Evolutionary conservation across 2,329 filamentous ascomycete genomes (phyloP).

Genomic region (Rhynchosporium graminicola): DNA sequence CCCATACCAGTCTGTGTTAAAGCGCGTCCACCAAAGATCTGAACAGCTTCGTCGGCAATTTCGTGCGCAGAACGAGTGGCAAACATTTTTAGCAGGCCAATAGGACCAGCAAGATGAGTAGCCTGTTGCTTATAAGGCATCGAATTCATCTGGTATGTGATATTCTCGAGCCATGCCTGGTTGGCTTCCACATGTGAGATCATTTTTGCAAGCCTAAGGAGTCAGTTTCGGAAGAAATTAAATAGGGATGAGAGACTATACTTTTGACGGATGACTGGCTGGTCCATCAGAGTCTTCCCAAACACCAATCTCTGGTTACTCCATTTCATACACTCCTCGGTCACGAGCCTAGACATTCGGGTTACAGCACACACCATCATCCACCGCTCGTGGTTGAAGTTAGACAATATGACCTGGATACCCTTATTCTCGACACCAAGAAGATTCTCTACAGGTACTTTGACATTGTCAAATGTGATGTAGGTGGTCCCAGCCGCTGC

Average conservation of each 20-base stretch:
- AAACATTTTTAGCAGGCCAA: slow-evolving; percentile 80
- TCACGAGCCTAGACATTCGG: slow-evolving; percentile 65
- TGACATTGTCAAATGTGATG: slow-evolving; percentile 83
- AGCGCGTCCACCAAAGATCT: slow-evolving; percentile 82
- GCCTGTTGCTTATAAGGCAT: slow-evolving; percentile 80
- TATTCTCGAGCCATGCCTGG: slow-evolving; percentile 81
- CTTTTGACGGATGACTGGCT: slow-evolving; percentile 83
- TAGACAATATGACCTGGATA: slow-evolving; percentile 79
- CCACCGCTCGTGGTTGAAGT: slow-evolving; percentile 88
- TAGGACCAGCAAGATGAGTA: slow-evolving; percentile 74
- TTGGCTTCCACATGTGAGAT: slow-evolving; percentile 79
- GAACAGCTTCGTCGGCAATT: slow-evolving; percentile 76
- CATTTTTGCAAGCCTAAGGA: slow-evolving; percentile 73
- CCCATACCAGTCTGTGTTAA: slow-evolving; percentile 85
- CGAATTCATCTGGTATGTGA: slow-evolving; percentile 86
- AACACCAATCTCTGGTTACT: slow-evolving; percentile 84
- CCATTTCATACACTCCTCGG: slow-evolving; percentile 88
- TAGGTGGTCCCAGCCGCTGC: slow-evolving; percentile 67
- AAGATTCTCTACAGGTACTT: slow-evolving; percentile 76
- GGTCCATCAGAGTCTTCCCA: slow-evolving; percentile 77
- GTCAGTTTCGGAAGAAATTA: slow-evolving; percentile 18
- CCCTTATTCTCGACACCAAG: slow-evolving; percentile 84
- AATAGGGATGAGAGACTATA: slow-evolving; percentile 41
- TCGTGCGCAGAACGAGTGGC: slow-evolving; percentile 77
- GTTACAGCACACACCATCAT: slow-evolving; percentile 70